A percentile compares a stretch with the other conserved stretches of the same genome.
These are phyloP conservation scores for Decorospora gaudefroyi DNA, from an alignment of 2,329 filamentous ascomycete species.

Conservation along the genomic window DNA sequence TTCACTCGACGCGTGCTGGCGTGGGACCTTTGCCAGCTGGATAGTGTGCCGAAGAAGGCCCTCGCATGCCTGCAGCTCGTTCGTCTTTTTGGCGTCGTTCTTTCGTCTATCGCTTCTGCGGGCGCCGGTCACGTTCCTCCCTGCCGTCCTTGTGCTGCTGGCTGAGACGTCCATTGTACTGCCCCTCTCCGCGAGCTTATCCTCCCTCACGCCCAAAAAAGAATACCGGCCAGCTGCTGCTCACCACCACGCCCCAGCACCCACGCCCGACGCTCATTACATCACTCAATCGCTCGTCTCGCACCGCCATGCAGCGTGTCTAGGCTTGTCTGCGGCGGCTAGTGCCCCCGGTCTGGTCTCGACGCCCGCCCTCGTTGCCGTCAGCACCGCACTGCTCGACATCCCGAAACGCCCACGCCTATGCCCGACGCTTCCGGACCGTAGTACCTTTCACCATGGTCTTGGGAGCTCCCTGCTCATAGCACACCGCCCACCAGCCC, in stretches of 20 bases:
- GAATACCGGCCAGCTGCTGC: constrained; percentile 1
- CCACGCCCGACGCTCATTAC: constrained; percentile 21
- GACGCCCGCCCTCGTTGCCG: constrained; percentile 11
- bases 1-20: constrained; percentile 18
- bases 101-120: constrained; percentile 1
- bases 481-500: constrained; percentile 38
- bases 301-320: constrained; percentile 33
- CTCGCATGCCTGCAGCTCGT: constrained; percentile 10
- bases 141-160: constrained; percentile 12
- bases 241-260: not conserved
- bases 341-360: constrained; percentile 12
- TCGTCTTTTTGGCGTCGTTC: not conserved
- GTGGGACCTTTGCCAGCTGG: constrained; percentile 20
- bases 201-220: constrained; percentile 20
- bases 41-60: constrained; percentile 12
- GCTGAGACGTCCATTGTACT: constrained; percentile 13
- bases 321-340: constrained; percentile 26
- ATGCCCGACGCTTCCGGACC: constrained; percentile 10
- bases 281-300: constrained; percentile 33
- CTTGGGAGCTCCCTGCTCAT: constrained; percentile 34
- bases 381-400: constrained; percentile 15
- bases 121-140: not conserved
- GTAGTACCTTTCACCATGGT: constrained; percentile 39
- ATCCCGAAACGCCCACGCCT: constrained; percentile 10
- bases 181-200: constrained; percentile 18